These are phyloP conservation scores for Oryza brachyantha DNA, from an alignment of 176 grass and related monocot genomes.

Conservation along the genomic window DNA sequence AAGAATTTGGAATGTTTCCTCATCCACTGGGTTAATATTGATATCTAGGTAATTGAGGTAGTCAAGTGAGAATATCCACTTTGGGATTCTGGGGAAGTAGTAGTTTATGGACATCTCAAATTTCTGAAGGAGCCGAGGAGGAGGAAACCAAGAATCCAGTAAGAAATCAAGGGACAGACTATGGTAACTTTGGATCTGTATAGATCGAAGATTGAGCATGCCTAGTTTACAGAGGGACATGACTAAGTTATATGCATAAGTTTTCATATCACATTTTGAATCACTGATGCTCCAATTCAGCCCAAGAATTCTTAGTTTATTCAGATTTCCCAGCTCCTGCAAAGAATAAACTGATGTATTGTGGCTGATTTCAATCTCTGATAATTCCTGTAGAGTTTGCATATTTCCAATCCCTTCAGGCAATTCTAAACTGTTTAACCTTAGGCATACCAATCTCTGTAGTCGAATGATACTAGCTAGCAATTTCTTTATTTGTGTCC, in stretches of 20 bases:
- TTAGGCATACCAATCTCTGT: not conserved
- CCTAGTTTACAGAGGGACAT: not conserved
- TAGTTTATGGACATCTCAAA: conserved; percentile 8
- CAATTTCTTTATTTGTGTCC: not conserved
- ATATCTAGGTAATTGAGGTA: not conserved
- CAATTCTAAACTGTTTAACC: not conserved
- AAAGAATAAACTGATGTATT: not conserved
- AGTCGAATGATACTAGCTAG: conserved; percentile 22
- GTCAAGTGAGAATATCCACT: not conserved
- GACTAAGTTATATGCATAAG: not conserved
- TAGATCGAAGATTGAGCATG: not conserved
- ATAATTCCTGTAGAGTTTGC: not conserved
- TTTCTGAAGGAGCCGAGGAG: not conserved
- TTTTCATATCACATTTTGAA: not conserved
- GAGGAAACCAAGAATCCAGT: conserved; percentile 2
- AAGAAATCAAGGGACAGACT: not conserved
- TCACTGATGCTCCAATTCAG: not conserved
- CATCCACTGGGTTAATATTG: not conserved
- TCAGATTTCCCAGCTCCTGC: not conserved
- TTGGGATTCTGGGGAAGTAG: not conserved
- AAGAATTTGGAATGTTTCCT: not conserved
- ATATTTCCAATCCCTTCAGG: conserved; percentile 14
- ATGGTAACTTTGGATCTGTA: not conserved
- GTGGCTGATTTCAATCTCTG: conserved; percentile 16
- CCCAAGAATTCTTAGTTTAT: not conserved